Evolutionary conservation across 352 stramenopile species (phyloP), one percentile per base, ranked within the genome.

Genomic region (Albugo laibachii): DNA sequence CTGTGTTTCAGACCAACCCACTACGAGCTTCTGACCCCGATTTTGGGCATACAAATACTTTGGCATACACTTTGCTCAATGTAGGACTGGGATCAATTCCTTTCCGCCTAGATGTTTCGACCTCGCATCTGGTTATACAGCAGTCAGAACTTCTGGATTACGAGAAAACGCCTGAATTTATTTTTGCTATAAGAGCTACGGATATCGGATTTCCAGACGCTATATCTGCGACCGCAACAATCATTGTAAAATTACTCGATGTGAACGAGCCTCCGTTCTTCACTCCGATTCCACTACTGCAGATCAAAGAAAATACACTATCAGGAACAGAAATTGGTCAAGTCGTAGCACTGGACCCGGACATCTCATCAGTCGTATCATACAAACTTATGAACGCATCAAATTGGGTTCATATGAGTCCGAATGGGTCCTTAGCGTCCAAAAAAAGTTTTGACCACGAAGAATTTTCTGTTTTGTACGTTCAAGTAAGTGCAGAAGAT

Each of bases 51-150:
- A 59, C 69, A 0, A 61, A 55, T 16, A 66, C 43, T 20, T 56
- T 81, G 44, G 57, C 62, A 3, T 81, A 76, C 35, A 60, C 73
- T 19, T 46, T 76, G 1, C 47, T 70, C 18, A 54, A 52, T 15
- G 65, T 62, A 36, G 64, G 69, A 44, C 53, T 50, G 27, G 64
- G 56, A 11, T 56, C 41, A 0, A 21, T 63, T 16, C 69, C 65
- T 2, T 78, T 81, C 39, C 54, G 63, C 2, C 51, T 81, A 13
- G 69, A 81, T 51, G 60, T 60, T 14, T 81, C 66, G 34, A 70
- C 63, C 4, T 64, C 66, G 0, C 65, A 76, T 42, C 48, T 81
- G 12, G 51, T 52, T 12, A 59, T 81, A 1, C 65, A 74, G 38
- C 24, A 31, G 3, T 69, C 57, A 55, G 56, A 53, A 10, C 61